These are phyloP conservation scores for Verticillium tricorpus DNA, from an alignment of 2,329 filamentous ascomycete species.

Conservation along the genomic window DNA sequence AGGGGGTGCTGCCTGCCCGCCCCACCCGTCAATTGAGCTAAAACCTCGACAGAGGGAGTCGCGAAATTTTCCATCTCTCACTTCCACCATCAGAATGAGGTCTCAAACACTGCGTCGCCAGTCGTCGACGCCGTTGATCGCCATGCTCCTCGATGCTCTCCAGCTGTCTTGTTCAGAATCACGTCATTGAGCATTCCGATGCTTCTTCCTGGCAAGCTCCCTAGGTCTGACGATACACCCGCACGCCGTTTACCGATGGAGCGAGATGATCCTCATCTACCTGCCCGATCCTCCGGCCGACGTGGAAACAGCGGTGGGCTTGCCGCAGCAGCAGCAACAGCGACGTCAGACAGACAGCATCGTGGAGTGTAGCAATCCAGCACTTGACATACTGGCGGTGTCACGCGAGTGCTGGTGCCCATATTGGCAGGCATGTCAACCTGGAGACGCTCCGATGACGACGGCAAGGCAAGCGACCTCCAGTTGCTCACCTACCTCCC, in stretches of 20 bases:
- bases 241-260: not conserved
- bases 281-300: not conserved
- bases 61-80: not conserved
- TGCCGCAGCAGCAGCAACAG: not conserved
- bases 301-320: not conserved
- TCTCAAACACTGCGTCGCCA: not conserved
- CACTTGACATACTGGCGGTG: not conserved
- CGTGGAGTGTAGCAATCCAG: not conserved
- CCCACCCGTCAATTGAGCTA: not conserved
- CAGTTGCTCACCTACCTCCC: not conserved
- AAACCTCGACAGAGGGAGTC: constrained; percentile 3
- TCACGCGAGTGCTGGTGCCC: not conserved
- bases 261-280: not conserved
- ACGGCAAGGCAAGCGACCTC: not conserved
- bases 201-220: not conserved
- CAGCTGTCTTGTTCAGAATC: not conserved
- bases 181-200: not conserved
- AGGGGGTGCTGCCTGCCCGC: not conserved
- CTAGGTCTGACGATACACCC: not conserved
- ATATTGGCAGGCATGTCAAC: not conserved
- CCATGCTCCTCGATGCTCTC: not conserved
- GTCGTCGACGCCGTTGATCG: not conserved
- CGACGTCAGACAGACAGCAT: not conserved
- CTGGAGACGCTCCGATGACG: not conserved
- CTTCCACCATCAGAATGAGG: not conserved